phyloP scores from a whole-genome alignment of 1,284 basidiomycete species.

The Xerocomus nothofagi region DNA sequence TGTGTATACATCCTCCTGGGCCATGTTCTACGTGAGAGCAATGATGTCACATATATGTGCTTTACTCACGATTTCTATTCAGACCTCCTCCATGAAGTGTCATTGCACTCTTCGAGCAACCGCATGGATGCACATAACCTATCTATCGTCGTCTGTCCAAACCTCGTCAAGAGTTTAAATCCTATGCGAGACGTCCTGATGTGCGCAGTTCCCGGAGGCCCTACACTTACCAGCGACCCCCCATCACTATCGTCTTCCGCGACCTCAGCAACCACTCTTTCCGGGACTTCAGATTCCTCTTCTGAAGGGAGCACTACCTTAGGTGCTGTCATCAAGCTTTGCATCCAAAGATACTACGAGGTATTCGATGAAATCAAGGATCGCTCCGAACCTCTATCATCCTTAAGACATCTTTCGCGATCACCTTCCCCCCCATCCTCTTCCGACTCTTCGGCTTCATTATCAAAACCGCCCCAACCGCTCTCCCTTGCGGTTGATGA shows the following conservation, averaged over 20 bases:
- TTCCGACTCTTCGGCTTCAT: slow-evolving; percentile 31
- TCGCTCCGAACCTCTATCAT: slow-evolving; percentile 58
- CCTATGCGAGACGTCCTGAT: slow-evolving; percentile 72
- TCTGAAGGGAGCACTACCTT: slow-evolving; percentile 59
- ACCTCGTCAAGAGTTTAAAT: slow-evolving; percentile 68
- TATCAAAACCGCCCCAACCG: slow-evolving; percentile 22
- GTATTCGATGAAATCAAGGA: slow-evolving; percentile 78
- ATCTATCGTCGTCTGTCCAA: slow-evolving; percentile 75
- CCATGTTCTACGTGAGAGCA: slow-evolving; percentile 65
- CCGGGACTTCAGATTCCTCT: slow-evolving; percentile 26
- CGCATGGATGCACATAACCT: slow-evolving; percentile 85
- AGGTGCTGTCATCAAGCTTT: slow-evolving; percentile 70
- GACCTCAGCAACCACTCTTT: slow-evolving; percentile 25
- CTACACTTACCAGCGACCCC: slow-evolving; percentile 22
- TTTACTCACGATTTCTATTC: slow-evolving; percentile 15
- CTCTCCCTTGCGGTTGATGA: slow-evolving; percentile 44
- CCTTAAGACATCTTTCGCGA: slow-evolving; percentile 22
- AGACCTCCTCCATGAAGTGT: slow-evolving; percentile 80
- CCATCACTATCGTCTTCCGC: slow-evolving; percentile 21
- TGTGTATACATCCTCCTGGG: slow-evolving; percentile 76
- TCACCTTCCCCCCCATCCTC: slow-evolving; percentile 31
- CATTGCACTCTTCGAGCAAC: slow-evolving; percentile 61
- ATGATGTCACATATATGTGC: not conserved
- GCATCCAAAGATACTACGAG: slow-evolving; percentile 82
- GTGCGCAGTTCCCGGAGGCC: slow-evolving; percentile 57